Percentiles rank a stretch among this genome's conserved stretches.
Conservation (phyloP, 768 basidiomycete genomes). For the Boletus rubropictus region DNA sequence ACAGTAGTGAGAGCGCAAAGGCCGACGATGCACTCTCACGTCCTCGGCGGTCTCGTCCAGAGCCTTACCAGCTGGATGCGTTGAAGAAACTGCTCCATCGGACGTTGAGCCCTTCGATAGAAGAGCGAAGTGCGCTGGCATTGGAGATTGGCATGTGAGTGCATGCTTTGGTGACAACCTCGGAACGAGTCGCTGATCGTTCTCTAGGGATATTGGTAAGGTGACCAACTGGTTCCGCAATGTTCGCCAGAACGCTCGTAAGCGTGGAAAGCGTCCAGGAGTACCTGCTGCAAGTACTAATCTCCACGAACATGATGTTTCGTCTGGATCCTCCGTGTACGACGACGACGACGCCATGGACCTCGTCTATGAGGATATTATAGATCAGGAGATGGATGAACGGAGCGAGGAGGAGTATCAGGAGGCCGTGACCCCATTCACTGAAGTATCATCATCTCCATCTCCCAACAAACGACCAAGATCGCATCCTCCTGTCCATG, state of each 20-base stretch:
- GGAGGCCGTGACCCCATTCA: slow-evolving; percentile 70
- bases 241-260: slow-evolving; percentile 73
- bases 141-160: slow-evolving; percentile 73
- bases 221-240: slow-evolving; percentile 90
- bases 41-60: slow-evolving; percentile 70
- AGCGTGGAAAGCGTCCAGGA: slow-evolving; percentile 53
- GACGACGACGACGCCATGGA: slow-evolving; percentile 46
- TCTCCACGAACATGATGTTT: slow-evolving; percentile 44
- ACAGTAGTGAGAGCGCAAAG: slow-evolving; percentile 16
- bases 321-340: slow-evolving; percentile 47
- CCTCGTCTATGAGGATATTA: slow-evolving; percentile 37
- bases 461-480: slow-evolving; percentile 29
- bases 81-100: slow-evolving; percentile 63
- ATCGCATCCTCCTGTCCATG: slow-evolving; percentile 29
- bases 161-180: neutral
- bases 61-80: slow-evolving; percentile 71
- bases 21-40: slow-evolving; percentile 39
- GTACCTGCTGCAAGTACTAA: slow-evolving; percentile 31
- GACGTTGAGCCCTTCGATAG: slow-evolving; percentile 71
- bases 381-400: slow-evolving; percentile 46
- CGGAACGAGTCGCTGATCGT: slow-evolving; percentile 11
- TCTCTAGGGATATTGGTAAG: slow-evolving; percentile 66
- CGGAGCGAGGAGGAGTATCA: slow-evolving; percentile 67
- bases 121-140: slow-evolving; percentile 70
- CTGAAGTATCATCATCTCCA: slow-evolving; percentile 42